Conservation (phyloP, 257 asterid species). For the Solanum ossicruentum region DNA sequence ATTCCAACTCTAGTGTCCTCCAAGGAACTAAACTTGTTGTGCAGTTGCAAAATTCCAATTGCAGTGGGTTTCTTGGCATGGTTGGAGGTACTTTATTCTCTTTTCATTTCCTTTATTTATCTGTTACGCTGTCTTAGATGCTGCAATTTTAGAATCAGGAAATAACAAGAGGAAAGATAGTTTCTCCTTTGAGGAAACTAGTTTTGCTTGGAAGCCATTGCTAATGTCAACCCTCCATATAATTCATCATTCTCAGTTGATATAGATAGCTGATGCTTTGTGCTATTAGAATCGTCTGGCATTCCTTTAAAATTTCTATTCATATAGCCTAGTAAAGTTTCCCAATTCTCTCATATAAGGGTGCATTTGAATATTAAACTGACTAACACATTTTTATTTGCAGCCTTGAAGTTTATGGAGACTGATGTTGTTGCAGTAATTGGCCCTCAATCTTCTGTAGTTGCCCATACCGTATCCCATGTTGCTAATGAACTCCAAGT, state of each 20-base stretch:
- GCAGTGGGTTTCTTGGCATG: slow-evolving; percentile 92
- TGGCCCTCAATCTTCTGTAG: slow-evolving; percentile 45
- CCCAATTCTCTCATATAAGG: neutral
- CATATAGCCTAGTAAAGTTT: neutral
- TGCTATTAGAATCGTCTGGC: neutral
- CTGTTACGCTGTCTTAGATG: neutral
- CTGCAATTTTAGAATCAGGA: neutral
- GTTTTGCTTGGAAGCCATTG: neutral
- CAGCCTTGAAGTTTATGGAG: slow-evolving; percentile 39
- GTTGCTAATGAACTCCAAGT: slow-evolving; percentile 37
- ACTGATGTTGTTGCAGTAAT: slow-evolving; percentile 29
- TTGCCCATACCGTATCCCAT: slow-evolving; percentile 22
- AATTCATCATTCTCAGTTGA: neutral
- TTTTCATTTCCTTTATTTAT: neutral
- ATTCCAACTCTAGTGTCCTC: slow-evolving; percentile 57
- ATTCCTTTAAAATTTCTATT: neutral
- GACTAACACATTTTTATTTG: neutral
- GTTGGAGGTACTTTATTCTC: slow-evolving; percentile 44
- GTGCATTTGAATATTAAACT: neutral
- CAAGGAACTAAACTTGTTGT: slow-evolving; percentile 44
- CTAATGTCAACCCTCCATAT: neutral
- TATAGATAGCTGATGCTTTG: neutral
- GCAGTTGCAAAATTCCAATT: slow-evolving; percentile 39
- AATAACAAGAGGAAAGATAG: neutral
- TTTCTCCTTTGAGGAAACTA: neutral